phyloP scores from a whole-genome alignment of 805 yeast species.

The Kuraishia floccosa region DNA sequence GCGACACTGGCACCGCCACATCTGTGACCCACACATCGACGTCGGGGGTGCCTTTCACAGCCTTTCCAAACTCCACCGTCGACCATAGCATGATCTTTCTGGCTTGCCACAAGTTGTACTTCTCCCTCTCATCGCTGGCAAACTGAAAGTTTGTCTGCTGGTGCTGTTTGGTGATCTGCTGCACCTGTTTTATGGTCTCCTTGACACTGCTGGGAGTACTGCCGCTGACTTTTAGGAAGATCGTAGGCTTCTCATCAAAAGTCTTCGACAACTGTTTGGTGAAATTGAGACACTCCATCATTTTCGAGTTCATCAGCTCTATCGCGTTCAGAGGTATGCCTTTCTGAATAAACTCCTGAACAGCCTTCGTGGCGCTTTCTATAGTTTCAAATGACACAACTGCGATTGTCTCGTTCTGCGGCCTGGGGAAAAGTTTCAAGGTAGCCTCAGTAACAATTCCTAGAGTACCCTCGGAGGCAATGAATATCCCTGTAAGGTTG shows the following conservation, averaged over 20 bases:
- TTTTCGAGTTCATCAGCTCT: conserved; percentile 61
- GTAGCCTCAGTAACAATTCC: conserved; percentile 79
- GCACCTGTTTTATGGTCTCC: conserved; percentile 36
- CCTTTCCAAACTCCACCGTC: conserved; percentile 52
- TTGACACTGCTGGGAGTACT: conserved; percentile 21
- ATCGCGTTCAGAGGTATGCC: conserved; percentile 67
- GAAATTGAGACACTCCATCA: conserved; percentile 47
- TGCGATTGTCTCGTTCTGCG: conserved; percentile 54
- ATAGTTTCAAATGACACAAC: conserved; percentile 59
- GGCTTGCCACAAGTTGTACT: conserved; percentile 63
- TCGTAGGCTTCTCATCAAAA: conserved; percentile 50
- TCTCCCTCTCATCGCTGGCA: conserved; percentile 53
- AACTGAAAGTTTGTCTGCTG: conserved; percentile 46
- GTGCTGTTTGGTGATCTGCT: conserved; percentile 37
- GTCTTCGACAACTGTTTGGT: not conserved
- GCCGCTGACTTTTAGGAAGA: conserved; percentile 58
- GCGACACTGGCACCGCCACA: conserved; percentile 76
- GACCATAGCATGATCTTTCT: conserved; percentile 63
- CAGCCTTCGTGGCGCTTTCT: conserved; percentile 61
- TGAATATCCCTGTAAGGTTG: conserved; percentile 61
- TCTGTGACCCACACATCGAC: conserved; percentile 60
- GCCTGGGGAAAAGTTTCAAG: conserved; percentile 53
- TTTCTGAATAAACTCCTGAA: conserved; percentile 43
- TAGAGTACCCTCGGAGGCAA: conserved; percentile 73
- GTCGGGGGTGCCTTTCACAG: conserved; percentile 15